Evolutionary conservation across 2,329 filamentous ascomycete species (phyloP).

Genomic region (Colletotrichum shisoi): DNA sequence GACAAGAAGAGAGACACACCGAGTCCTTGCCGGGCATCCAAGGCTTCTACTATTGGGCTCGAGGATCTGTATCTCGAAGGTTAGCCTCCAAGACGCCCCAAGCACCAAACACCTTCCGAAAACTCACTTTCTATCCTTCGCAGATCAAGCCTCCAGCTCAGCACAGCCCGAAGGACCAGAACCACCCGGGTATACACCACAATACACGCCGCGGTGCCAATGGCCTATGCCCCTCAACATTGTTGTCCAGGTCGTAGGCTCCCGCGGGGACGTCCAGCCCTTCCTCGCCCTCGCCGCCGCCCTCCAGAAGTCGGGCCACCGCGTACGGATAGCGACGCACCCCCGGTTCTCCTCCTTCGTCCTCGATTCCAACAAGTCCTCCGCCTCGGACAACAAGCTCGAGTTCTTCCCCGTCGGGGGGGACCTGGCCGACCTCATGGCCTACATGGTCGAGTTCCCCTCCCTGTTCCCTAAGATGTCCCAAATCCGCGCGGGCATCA

Average conservation of each 20-base stretch:
- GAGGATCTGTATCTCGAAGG: conserved; percentile 27
- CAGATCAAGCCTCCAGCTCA: conserved; percentile 22
- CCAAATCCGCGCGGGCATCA: conserved; percentile 43
- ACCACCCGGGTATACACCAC: conserved; percentile 20
- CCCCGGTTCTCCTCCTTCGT: conserved; percentile 59
- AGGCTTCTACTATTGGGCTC: conserved; percentile 20
- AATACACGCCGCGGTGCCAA: conserved; percentile 3
- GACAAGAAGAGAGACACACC: conserved; percentile 14
- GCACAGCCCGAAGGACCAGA: conserved; percentile 9
- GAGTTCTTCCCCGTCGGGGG: conserved; percentile 65
- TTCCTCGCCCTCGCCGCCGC: conserved; percentile 62
- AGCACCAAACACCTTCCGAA: neutral
- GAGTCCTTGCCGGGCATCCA: conserved; percentile 9
- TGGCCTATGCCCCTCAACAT: conserved; percentile 53
- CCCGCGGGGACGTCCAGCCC: conserved; percentile 64
- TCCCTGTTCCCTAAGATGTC: conserved; percentile 44
- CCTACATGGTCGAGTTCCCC: conserved; percentile 46
- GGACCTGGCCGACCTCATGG: conserved; percentile 55
- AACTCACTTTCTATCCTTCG: neutral
- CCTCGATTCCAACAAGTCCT: conserved; percentile 44
- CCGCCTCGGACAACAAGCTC: conserved; percentile 42
- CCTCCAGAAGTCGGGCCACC: conserved; percentile 57
- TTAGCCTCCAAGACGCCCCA: neutral
- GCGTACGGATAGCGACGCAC: conserved; percentile 62
- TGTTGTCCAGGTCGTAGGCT: conserved; percentile 63